Evolutionary conservation across 2,329 filamentous ascomycete species (phyloP), one percentile per base, ranked within the genome.

Genomic region (Trichoderma sp.): DNA sequence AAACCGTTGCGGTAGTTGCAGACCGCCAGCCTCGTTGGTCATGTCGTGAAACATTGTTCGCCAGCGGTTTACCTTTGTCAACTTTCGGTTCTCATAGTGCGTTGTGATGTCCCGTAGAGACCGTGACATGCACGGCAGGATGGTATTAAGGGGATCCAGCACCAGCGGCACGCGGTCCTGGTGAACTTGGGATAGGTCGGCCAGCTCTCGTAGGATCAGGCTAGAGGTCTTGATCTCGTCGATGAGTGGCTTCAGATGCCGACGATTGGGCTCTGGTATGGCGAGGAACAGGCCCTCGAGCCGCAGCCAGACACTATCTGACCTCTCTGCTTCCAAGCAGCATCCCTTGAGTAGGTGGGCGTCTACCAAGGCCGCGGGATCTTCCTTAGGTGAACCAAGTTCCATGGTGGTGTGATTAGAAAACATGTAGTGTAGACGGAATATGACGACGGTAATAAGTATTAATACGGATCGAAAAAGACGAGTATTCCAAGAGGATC

Each of bases 41-140:
- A 90, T 84, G 6, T 81, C 79, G 77, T 89, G 83, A 76, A 86
- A 88, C 87, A 90, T 90, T 74, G 83, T 84, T 55, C 84, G 83
- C 88, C 89, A 91, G 68, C 88, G 84, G 43, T 83, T 80, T 73
- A 85, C 82, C 68, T 83, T 84, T 20, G 82, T 80, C 55, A 85
- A 74, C 5, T 81, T 81, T 43, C 81, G 84, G 75, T 90, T 85
- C 39, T 88, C 84, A 75, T 88, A 85, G 77, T 84, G 84, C 9
- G 72, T 73, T 53, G 79, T 84, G 74, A 91, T 90, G 73, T 90
- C 87, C 55, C 82, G 78, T 17, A 91, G 77, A 0, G 85, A 86
- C 70, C 81, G 84, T 67, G 82, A 83, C 20, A 90, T 79, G 70
- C 87, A 88, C 0, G 88, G 88, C 2, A 91, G 80, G 17, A 90